These are phyloP conservation scores for Fonticula alba DNA, from an alignment of 78 protist species.

Conservation along the genomic window DNA sequence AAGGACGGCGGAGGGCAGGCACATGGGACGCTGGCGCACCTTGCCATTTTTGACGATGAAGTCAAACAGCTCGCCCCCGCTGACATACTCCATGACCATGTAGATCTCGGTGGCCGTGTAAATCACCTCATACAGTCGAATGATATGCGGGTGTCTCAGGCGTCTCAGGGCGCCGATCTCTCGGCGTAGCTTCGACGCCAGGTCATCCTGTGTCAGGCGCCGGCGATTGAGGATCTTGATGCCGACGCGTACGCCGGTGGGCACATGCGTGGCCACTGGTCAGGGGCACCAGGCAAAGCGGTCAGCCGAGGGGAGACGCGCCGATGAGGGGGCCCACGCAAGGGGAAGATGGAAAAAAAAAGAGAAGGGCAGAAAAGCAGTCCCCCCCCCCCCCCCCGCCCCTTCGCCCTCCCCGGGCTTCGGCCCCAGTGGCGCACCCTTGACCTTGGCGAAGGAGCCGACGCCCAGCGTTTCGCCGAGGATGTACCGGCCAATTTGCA, in stretches of 20 bases:
- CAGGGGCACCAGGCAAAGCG: too few relatives aligned
- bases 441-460: constrained; percentile 32
- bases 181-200: constrained; percentile 81
- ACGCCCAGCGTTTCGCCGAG: constrained; percentile 26
- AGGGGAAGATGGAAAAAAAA: too few relatives aligned
- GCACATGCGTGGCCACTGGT: constrained; percentile 51
- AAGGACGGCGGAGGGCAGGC: neutral
- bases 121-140: constrained; percentile 86
- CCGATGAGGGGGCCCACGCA: too few relatives aligned
- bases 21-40: neutral
- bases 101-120: constrained; percentile 83
- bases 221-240: constrained; percentile 83
- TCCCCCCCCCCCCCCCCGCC: too few relatives aligned
- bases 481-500: constrained; percentile 18
- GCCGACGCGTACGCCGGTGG: constrained; percentile 75
- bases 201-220: constrained; percentile 60
- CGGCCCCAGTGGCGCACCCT: constrained; percentile 5
- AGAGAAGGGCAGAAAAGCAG: too few relatives aligned
- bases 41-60: constrained; percentile 86
- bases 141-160: constrained; percentile 93
- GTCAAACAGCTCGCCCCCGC: constrained; percentile 97
- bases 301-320: too few relatives aligned
- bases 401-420: too few relatives aligned
- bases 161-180: constrained; percentile 86
- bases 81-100: constrained; percentile 81